Evolutionary conservation across 495 filamentous ascomycete genomes (phyloP), one percentile per base, ranked within the genome.

Genomic region (Podospora bellae-mahoneyi): DNA sequence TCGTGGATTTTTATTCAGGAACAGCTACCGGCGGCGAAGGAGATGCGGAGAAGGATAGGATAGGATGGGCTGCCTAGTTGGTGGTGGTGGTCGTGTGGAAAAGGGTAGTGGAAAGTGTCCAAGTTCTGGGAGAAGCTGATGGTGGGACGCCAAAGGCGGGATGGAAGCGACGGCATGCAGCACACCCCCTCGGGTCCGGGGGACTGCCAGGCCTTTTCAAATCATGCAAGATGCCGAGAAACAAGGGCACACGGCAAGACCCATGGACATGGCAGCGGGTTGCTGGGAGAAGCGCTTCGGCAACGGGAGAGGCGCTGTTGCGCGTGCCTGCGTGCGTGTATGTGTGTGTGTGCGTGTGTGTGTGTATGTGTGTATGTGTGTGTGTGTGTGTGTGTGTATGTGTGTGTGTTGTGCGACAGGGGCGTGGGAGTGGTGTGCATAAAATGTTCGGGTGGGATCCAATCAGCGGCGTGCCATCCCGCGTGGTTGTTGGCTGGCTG

Each of bases 191-290:
- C 23, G 2, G 23, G 23, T 23, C 23, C 23, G 23, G 23, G 39
- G 39, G 39, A 13, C 7, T 48, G 39, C 6, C 39, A 48, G 39
- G 5, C 39, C 9, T 13, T 16, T 13, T 39, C 34, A 39, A 48
- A 48, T 48, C 39, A 48, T 48, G 39, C 39, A 48, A 48, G 39
- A 48, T 48, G 39, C 39, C 39, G 39, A 48, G 39, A 6, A 39
- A 9, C 18, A 9, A 13, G 39, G 39, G 16, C 9, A 15, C 3
- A 4, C 26, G 55, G 23, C 3, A 18, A 9, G 5, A 58, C 55
- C 55, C 55, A 3, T 58, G 55, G 55, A 58, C 55, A 58, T 58
- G 55, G 55, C 55, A 20, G 23, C 55, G 55, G 39, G 55, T 58
- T 58, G 55, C 55, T 58, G 55, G 55, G 55, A 58, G 23, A 48